Base-by-base conservation (phyloP, 2,329 filamentous ascomycete genomes). In the Botrytis paeoniae region DNA sequence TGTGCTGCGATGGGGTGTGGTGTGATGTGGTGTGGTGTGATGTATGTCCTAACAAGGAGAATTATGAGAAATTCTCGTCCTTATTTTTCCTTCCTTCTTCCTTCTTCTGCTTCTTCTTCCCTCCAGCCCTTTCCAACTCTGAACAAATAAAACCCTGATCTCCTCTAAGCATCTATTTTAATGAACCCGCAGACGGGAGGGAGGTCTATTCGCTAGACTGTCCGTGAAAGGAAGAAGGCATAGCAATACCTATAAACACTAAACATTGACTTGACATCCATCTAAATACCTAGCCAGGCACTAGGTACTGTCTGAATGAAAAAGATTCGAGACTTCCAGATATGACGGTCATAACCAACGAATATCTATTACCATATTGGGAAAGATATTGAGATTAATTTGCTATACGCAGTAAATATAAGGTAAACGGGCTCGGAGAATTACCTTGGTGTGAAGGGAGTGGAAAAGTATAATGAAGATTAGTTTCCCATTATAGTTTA, bases 401-500 rank as follows among this genome's bases (percentile, higher is more conserved):
- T 48, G 43, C 29, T 65, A 48, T 37, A 61, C 32, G 20, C 32
- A 25, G 32, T 60, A 35, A 32, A 32, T 60, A 60, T 20, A 60
- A 29, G 18, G 32, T 60, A 32, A 45, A 64, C 62, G 62, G 37
- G 63, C 25, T 66, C 64, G 64, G 64, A 54, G 45, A 39, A 66
- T 54, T 66, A 66, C 18, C 14, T n/a, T 54, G 48, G 48, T 54
- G 48, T 54, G 48, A 54, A 54, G 12, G 48, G 16, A 39, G 37
- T 14, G 12, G 25, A 48, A 25, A 65, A 37, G 16, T 14, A n/a
- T 37, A 39, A 29, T 39, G 10, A 29, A 57, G n/a, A 57, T 68
- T 57, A 57, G 18, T 57, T 68, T 20, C 65, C 65, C 22, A 41
- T 25, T 20, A 0, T 3, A n/a, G 65, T 41, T 68, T 68, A 68